Evolutionary conservation across 176 grass and related monocot species (phyloP), one percentile per base, ranked within the genome.

Genomic region (Saccharum officinarum): DNA sequence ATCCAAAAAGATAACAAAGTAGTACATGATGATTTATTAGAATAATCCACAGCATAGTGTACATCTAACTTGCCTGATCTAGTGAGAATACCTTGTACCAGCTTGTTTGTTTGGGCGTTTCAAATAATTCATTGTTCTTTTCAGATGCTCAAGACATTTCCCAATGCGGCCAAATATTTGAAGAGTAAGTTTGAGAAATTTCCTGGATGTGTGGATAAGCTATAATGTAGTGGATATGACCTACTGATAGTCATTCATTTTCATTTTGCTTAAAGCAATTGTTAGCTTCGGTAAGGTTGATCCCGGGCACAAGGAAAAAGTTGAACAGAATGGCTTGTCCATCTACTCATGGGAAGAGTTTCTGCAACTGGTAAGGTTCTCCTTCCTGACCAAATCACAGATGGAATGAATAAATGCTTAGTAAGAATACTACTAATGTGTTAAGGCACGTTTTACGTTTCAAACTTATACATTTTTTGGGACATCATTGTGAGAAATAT

Each of bases 291-390:
- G 93, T 67, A 84, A 91, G 68, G 93, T 99, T 71, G 82, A 77
- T 73, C 40, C 85, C 14, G 91, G 94, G 75, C 88, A 91, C 65
- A 96, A 69, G 80, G 89, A 99, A 94, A 87, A 80, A 59, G 82
- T 92, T 85, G 84, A 92, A 83, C 77, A 95, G 59, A 87, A 87
- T 41, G 93, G 93, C 40, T 83, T 99, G 70, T 87, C 83, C 63
- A 91, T 99, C 78, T 96, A 92, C 75, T 79, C 91, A 20, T 98
- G 97, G 97, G 79, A 94, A 78, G 93, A 98, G 40, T 98, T 98
- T 79, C 71, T 94, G 26, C 86, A 89, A 37, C n/a, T 92, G 88
- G 97, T 95, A 94, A 78, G 66, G 12, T 57, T 84, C 25, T 62
- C 38, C 55, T 81, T 75, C 14, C 18, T 78, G 23, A 41, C 7